Conservation (phyloP, 2,329 filamentous ascomycete genomes). For the Nemania diffusa region DNA sequence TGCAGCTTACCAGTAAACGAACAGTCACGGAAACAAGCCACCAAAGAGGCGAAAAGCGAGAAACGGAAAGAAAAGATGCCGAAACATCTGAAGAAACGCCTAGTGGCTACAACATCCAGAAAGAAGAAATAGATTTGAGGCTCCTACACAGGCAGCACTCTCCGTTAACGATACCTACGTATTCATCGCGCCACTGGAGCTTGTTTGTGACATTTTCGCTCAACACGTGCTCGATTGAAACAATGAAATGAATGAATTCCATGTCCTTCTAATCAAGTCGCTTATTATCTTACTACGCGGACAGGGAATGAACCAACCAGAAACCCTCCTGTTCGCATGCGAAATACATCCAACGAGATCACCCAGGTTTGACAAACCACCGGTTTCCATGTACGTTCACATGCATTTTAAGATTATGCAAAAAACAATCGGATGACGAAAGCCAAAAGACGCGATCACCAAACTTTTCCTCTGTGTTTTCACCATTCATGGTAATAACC, state of each 20-base stretch:
- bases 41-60: constrained; percentile 96
- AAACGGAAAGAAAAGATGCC: constrained; percentile 96
- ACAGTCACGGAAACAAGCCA: constrained; percentile 78
- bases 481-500: constrained; percentile 53
- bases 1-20: constrained; percentile 38
- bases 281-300: too few relatives aligned
- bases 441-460: constrained; percentile 42
- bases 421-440: constrained; percentile 61
- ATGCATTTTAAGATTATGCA: background rate
- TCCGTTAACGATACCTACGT: background rate
- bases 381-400: too few relatives aligned
- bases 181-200: background rate
- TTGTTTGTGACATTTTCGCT: background rate
- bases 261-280: too few relatives aligned
- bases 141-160: background rate
- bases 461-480: constrained; percentile 42
- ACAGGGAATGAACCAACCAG: background rate
- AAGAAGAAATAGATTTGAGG: constrained; percentile 66
- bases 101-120: constrained; percentile 71
- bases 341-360: background rate
- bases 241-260: background rate
- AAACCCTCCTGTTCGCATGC: background rate
- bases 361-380: background rate
- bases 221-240: background rate
- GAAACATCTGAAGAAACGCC: constrained; percentile 92